Percentiles rank a stretch among this genome's conserved stretches.
These are phyloP conservation scores for Moesziomyces aphidis DNA, from an alignment of 1,284 basidiomycete genomes.

Conservation along the genomic window DNA sequence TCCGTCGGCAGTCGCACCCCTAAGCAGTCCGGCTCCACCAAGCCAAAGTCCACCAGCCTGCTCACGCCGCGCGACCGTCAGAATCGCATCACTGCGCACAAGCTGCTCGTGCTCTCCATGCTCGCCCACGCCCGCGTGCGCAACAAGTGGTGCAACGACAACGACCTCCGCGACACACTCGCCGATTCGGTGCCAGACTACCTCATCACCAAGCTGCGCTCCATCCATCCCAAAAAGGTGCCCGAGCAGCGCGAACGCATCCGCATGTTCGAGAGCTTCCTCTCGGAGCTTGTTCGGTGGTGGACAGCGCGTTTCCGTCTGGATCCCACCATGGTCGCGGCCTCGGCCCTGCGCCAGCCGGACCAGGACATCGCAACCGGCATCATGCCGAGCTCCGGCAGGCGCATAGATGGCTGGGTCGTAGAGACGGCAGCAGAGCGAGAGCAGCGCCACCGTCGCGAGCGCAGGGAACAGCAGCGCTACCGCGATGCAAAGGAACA, in stretches of 20 bases:
- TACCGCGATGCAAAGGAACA: slow-evolving; percentile 27
- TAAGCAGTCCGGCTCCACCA: slow-evolving; percentile 26
- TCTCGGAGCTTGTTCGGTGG: slow-evolving; percentile 63
- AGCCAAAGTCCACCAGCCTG: slow-evolving; percentile 44
- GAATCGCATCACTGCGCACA: slow-evolving; percentile 60
- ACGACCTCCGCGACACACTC: slow-evolving; percentile 75
- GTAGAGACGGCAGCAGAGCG: slow-evolving; percentile 59
- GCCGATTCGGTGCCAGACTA: slow-evolving; percentile 53
- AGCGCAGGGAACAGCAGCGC: slow-evolving; percentile 31
- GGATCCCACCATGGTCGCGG: slow-evolving; percentile 51
- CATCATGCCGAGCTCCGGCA: slow-evolving; percentile 38
- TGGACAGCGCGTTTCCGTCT: slow-evolving; percentile 61
- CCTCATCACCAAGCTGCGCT: slow-evolving; percentile 57
- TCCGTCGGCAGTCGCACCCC: slow-evolving; percentile 23
- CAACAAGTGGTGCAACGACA: slow-evolving; percentile 87
- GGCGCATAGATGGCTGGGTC: slow-evolving; percentile 63
- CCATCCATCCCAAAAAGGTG: slow-evolving; percentile 63
- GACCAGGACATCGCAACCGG: slow-evolving; percentile 56
- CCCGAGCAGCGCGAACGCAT: slow-evolving; percentile 63
- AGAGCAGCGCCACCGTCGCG: slow-evolving; percentile 55
- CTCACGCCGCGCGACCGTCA: slow-evolving; percentile 63
- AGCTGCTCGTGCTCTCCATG: slow-evolving; percentile 72
- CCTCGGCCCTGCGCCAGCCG: slow-evolving; percentile 62
- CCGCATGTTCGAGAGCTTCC: slow-evolving; percentile 64
- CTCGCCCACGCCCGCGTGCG: slow-evolving; percentile 80